phyloP scores from a whole-genome alignment of 495 filamentous ascomycete genomes.

The Aspergillus sclerotioniger region DNA sequence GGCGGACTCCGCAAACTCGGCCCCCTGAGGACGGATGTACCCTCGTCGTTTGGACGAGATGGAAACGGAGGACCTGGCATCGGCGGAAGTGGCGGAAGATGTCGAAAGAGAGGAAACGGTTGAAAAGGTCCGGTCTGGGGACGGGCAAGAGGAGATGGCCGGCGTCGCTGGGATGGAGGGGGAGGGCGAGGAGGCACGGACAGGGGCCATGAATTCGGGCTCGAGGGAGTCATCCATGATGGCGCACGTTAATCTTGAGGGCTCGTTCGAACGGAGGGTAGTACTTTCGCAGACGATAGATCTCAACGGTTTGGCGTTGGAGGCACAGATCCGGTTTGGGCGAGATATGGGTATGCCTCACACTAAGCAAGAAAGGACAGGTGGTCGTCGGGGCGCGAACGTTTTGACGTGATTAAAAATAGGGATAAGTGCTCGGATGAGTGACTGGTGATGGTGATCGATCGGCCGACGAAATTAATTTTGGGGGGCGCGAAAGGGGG shows the following conservation, averaged over 20 bases:
- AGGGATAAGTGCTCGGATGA: slow-evolving; percentile 18
- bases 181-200: slow-evolving; percentile 57
- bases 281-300: slow-evolving; percentile 6
- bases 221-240: slow-evolving; percentile 38
- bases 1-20: slow-evolving; percentile 87
- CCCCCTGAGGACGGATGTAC: slow-evolving; percentile 87
- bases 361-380: slow-evolving; percentile 19
- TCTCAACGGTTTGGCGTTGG: slow-evolving; percentile 3
- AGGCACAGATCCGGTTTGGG: not conserved
- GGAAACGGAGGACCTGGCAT: slow-evolving; percentile 54
- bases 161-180: slow-evolving; percentile 58
- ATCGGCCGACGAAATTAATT: slow-evolving; percentile 21
- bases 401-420: slow-evolving; percentile 16
- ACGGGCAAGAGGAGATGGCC: slow-evolving; percentile 60
- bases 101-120: slow-evolving; percentile 71
- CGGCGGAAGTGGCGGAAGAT: slow-evolving; percentile 57
- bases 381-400: slow-evolving; percentile 20
- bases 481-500: slow-evolving; percentile 23
- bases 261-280: slow-evolving; percentile 8
- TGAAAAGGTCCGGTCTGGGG: slow-evolving; percentile 72
- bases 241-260: slow-evolving; percentile 13
- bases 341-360: not conserved
- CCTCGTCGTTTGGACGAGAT: slow-evolving; percentile 65
- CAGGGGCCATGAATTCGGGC: slow-evolving; percentile 22
- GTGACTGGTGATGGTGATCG: slow-evolving; percentile 19